phyloP scores from a whole-genome alignment of 495 filamentous ascomycete genomes.

The Penicillium bovifimosum region DNA sequence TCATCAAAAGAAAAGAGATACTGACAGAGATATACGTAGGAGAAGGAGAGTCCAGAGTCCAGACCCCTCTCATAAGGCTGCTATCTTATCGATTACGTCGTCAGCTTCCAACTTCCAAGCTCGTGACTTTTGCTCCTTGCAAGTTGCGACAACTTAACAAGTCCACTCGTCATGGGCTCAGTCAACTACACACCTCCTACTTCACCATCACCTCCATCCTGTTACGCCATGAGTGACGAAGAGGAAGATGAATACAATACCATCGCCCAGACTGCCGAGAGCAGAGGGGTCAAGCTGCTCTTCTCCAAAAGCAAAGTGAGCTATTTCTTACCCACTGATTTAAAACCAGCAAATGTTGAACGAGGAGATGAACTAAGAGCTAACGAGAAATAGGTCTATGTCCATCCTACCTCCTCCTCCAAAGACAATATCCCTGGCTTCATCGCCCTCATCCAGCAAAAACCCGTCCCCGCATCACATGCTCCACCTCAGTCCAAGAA shows the following conservation, averaged over 20 bases:
- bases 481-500: conserved; percentile 45
- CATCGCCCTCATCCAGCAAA: conserved; percentile 90
- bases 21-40: too few species aligned
- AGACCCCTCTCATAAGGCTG: background rate
- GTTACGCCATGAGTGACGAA: conserved; percentile 95
- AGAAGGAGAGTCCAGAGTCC: background rate
- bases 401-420: conserved; percentile 89
- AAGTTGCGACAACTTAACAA: background rate
- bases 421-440: conserved; percentile 98
- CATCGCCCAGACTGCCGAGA: conserved; percentile 74
- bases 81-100: conserved; percentile 7
- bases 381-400: conserved; percentile 63
- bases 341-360: background rate
- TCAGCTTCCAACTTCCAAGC: background rate
- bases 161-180: conserved; percentile 24
- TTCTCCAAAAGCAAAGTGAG: conserved; percentile 93
- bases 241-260: conserved; percentile 95
- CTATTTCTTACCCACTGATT: background rate
- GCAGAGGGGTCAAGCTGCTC: conserved; percentile 87
- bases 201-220: conserved; percentile 74
- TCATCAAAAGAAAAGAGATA: too few species aligned
- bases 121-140: background rate
- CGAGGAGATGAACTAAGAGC: background rate
- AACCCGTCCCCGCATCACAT: conserved; percentile 37
- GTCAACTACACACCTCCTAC: conserved; percentile 41